A percentile compares a stretch with the other conserved stretches of the same genome.
phyloP scores from a whole-genome alignment of 2,329 filamentous ascomycete genomes.

The Annulohypoxylon truncatum region DNA sequence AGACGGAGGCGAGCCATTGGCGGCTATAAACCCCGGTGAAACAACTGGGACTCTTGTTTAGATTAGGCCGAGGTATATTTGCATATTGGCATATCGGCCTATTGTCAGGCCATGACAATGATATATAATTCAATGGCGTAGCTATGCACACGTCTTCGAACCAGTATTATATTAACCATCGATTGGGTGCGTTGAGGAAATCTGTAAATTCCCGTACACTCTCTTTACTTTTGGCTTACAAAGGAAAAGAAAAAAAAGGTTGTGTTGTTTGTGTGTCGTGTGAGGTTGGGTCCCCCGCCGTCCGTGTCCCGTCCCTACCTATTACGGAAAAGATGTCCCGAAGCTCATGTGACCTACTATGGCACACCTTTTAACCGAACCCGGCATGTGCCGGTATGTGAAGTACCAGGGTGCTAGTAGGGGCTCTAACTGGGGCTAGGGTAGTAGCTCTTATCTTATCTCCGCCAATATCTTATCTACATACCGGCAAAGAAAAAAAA shows the following conservation, averaged over 20 bases:
- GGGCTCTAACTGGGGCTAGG: constrained; percentile 1
- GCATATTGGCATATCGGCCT: too few species aligned
- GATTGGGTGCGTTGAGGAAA: constrained; percentile 13
- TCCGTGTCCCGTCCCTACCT: constrained; percentile 24
- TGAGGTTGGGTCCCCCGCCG: constrained; percentile 18
- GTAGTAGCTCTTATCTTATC: constrained; percentile 31
- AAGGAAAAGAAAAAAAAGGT: not conserved
- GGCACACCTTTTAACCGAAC: constrained; percentile 33
- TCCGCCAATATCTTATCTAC: constrained; percentile 22
- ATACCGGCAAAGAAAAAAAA: constrained; percentile 10
- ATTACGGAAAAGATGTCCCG: constrained; percentile 39
- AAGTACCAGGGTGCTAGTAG: constrained; percentile 8
- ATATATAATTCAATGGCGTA: not conserved
- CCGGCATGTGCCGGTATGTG: constrained; percentile 31
- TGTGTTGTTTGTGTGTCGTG: constrained; percentile 20
- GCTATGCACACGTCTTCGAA: constrained; percentile 22
- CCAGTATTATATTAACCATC: constrained; percentile 33
- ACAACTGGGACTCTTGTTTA: not conserved
- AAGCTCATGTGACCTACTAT: constrained; percentile 35
- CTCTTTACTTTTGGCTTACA: not conserved
- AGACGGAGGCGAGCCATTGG: constrained; percentile 22
- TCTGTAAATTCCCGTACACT: constrained; percentile 10
- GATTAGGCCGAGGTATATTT: not conserved
- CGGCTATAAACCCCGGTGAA: constrained; percentile 19
- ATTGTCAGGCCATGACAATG: constrained; percentile 1